A percentile compares a stretch with the other conserved stretches of the same genome.
phyloP scores from a whole-genome alignment of 306 rosid species.

The Boehmeria nivea region DNA sequence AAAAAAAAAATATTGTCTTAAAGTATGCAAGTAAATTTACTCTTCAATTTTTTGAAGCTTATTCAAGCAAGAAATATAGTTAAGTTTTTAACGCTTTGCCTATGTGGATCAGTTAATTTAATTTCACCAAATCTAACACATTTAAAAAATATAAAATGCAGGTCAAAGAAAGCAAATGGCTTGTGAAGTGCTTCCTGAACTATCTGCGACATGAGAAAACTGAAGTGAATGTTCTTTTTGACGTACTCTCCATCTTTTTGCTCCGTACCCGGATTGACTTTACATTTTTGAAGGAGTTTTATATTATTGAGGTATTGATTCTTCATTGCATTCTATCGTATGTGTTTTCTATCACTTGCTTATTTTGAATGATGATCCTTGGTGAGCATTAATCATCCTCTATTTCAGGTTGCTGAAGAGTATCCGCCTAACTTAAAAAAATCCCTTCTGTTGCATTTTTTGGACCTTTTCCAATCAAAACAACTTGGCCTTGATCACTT shows the following conservation, averaged over 20 bases:
- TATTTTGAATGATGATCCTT: no score
- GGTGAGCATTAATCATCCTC: conserved; percentile 6
- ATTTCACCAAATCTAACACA: neutral
- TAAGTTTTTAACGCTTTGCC: neutral
- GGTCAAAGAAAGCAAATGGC: conserved; percentile 99
- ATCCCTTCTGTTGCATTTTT: conserved; percentile 74
- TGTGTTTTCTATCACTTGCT: neutral
- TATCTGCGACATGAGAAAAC: conserved; percentile 83
- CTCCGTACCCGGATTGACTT: conserved; percentile 86
- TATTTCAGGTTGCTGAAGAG: conserved; percentile 89
- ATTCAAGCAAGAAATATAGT: neutral
- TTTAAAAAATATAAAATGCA: conserved; percentile 22
- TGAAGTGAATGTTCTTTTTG: conserved; percentile 98
- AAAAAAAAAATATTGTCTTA: no score
- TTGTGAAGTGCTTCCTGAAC: conserved; percentile 95
- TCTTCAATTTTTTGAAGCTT: neutral
- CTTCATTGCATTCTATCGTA: conserved; percentile 12
- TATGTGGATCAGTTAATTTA: neutral
- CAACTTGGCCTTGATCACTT: conserved; percentile 87
- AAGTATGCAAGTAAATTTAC: neutral
- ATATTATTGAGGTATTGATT: conserved; percentile 78
- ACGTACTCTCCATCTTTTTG: conserved; percentile 89
- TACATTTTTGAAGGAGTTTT: conserved; percentile 95
- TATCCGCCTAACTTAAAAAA: conserved; percentile 74
- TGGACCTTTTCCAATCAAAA: conserved; percentile 82